Conservation (phyloP, 306 rosid species). For the Vigna mungo region DNA sequence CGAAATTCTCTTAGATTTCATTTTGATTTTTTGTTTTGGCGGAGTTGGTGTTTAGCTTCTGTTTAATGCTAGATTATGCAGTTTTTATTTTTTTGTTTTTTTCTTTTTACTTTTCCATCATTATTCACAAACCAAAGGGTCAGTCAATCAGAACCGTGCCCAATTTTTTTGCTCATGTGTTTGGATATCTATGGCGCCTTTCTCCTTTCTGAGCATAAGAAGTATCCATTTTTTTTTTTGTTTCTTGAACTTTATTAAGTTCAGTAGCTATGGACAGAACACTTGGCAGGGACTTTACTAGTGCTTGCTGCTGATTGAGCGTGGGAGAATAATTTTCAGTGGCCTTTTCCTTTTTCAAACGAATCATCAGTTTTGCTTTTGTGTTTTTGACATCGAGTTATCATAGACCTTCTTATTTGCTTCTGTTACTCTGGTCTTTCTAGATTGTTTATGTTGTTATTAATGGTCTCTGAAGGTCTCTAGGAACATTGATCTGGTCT, state of each 20-base stretch:
- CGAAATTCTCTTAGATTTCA: constrained; percentile 26
- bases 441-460: constrained; percentile 33
- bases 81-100: neutral
- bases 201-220: neutral
- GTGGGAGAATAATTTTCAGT: constrained; percentile 33
- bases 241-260: constrained; percentile 10
- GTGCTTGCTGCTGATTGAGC: constrained; percentile 37
- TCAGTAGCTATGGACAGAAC: constrained; percentile 10
- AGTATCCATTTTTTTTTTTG: constrained; percentile 13
- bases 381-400: constrained; percentile 35
- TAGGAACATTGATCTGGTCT: constrained; percentile 93
- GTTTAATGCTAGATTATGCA: constrained; percentile 18
- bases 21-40: constrained; percentile 14
- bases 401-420: constrained; percentile 4
- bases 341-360: constrained; percentile 19
- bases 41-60: constrained; percentile 32
- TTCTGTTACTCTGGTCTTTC: constrained; percentile 21
- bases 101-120: constrained; percentile 4
- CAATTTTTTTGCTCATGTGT: neutral
- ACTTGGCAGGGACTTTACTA: constrained; percentile 24
- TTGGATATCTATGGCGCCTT: constrained; percentile 12
- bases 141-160: neutral
- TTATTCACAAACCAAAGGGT: constrained; percentile 2
- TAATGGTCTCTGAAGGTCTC: constrained; percentile 70
- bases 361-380: constrained; percentile 40